Evolutionary conservation across 192 early-diverging fungal species (phyloP).

Genomic region (Allomyces javanicus): DNA sequence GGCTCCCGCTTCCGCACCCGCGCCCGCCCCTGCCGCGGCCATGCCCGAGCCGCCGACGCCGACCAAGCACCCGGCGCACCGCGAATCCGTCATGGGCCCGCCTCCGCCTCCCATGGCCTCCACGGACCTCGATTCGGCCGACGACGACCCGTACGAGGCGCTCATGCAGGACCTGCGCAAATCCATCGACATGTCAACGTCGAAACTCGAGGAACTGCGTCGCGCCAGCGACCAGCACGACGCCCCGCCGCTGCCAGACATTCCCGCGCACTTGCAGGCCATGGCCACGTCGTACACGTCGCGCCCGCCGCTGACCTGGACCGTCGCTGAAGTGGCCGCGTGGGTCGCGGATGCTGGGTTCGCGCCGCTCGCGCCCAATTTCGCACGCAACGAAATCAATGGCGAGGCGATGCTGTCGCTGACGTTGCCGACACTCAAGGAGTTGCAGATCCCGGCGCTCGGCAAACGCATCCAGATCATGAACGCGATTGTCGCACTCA

Average conservation of each 20-base stretch:
- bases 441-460: conserved; percentile 40
- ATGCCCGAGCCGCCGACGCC: not conserved
- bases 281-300: not conserved
- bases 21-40: too few species aligned
- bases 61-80: not conserved
- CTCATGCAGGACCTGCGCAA: not conserved
- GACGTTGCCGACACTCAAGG: conserved; percentile 38
- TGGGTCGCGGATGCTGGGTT: conserved; percentile 37
- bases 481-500: conserved; percentile 35
- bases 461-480: conserved; percentile 46
- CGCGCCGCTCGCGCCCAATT: conserved; percentile 17
- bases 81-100: not conserved
- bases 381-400: conserved; percentile 41
- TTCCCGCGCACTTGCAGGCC: not conserved
- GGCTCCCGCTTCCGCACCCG: too few species aligned
- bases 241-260: not conserved
- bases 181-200: not conserved
- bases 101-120: too few species aligned
- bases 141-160: not conserved
- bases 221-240: not conserved
- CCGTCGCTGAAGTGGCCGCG: conserved; percentile 29
- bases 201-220: not conserved
- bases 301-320: conserved; percentile 22
- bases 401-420: conserved; percentile 42
- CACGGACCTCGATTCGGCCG: not conserved